These are phyloP conservation scores for Leishmania aethiopica DNA, from an alignment of 208 protist genomes.

Conservation along the genomic window DNA sequence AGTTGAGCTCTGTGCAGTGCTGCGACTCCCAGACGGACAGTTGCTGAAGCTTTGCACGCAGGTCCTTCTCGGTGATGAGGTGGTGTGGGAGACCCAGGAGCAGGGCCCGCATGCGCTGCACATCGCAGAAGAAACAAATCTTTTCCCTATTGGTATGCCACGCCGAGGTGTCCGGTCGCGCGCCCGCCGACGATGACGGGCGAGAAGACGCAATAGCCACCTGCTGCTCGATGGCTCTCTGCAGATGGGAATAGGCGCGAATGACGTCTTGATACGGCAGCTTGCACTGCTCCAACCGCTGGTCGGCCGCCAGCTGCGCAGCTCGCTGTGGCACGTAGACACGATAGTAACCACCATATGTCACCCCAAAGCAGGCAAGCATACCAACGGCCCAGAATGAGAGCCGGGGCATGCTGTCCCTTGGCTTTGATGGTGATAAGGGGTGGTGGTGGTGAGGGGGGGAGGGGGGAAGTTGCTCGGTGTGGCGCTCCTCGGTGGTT, in stretches of 20 bases:
- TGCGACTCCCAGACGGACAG: slow-evolving; percentile 40
- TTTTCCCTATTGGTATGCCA: slow-evolving; percentile 50
- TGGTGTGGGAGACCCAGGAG: slow-evolving; percentile 42
- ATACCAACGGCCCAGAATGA: slow-evolving; percentile 33
- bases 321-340: slow-evolving; percentile 41
- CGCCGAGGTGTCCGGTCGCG: slow-evolving; percentile 13
- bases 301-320: slow-evolving; percentile 17
- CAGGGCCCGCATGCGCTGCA: slow-evolving; percentile 45
- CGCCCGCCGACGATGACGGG: neutral
- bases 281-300: slow-evolving; percentile 9
- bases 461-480: neutral
- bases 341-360: slow-evolving; percentile 48
- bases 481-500: neutral
- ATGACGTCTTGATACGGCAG: slow-evolving; percentile 26
- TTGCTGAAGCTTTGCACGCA: slow-evolving; percentile 31
- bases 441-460: too few species aligned
- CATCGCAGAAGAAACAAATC: slow-evolving; percentile 59
- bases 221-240: slow-evolving; percentile 27
- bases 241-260: slow-evolving; percentile 26
- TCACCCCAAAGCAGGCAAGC: slow-evolving; percentile 18
- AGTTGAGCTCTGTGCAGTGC: slow-evolving; percentile 68
- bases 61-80: slow-evolving; percentile 38
- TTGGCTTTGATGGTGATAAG: neutral
- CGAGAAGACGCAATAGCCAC: neutral
- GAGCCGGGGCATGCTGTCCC: slow-evolving; percentile 14